Evolutionary conservation across 2,329 filamentous ascomycete species (phyloP).

Genomic region (Fusarium goolgardi): DNA sequence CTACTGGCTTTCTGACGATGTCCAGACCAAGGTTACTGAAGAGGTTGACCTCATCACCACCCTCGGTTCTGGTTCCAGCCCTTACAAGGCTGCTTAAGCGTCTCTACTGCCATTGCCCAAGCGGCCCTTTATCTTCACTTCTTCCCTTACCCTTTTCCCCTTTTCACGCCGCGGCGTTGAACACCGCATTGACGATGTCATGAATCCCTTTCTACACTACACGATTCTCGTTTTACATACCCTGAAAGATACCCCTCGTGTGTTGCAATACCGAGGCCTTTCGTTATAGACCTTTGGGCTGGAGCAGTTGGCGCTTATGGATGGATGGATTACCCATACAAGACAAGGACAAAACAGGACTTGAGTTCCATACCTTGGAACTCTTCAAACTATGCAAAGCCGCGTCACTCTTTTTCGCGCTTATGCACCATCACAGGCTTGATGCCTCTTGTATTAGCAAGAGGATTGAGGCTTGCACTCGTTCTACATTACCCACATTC

Average conservation of each 20-base stretch:
- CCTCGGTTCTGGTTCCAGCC: slow-evolving; percentile 55
- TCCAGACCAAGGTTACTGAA: slow-evolving; percentile 65
- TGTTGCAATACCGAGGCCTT: slow-evolving; percentile 41
- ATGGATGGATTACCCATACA: slow-evolving; percentile 40
- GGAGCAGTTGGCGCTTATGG: slow-evolving; percentile 46
- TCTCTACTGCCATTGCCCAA: slow-evolving; percentile 22
- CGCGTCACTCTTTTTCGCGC: slow-evolving; percentile 28
- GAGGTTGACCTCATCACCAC: slow-evolving; percentile 64
- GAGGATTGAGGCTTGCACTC: slow-evolving; percentile 49
- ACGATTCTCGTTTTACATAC: slow-evolving; percentile 43
- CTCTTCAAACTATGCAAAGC: slow-evolving; percentile 10
- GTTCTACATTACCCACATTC: slow-evolving; percentile 42
- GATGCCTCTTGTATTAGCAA: slow-evolving; percentile 43
- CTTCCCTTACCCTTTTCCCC: slow-evolving; percentile 22
- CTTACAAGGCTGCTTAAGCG: slow-evolving; percentile 29
- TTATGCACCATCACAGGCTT: slow-evolving; percentile 44
- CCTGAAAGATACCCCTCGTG: slow-evolving; percentile 49
- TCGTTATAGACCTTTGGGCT: slow-evolving; percentile 45
- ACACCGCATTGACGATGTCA: slow-evolving; percentile 47
- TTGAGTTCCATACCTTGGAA: slow-evolving; percentile 11
- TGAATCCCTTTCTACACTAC: slow-evolving; percentile 36
- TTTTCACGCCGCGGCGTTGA: slow-evolving; percentile 43
- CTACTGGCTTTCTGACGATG: slow-evolving; percentile 66
- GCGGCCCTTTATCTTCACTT: slow-evolving; percentile 28
- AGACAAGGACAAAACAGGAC: slow-evolving; percentile 30